phyloP scores from a whole-genome alignment of 371 early-diverging fungal species.

The Rhizopus sp. region DNA sequence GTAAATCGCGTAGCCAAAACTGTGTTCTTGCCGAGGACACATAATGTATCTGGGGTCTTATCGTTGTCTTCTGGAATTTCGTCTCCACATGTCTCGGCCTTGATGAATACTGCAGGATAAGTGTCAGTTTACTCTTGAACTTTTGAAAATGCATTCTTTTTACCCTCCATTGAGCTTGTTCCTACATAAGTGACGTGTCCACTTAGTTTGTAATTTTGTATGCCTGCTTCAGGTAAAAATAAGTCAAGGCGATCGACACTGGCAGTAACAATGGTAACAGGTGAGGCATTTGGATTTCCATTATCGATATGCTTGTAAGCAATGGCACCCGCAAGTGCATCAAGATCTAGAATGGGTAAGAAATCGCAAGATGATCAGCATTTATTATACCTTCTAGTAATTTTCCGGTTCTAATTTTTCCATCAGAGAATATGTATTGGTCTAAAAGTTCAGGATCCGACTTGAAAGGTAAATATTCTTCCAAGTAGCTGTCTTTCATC shows the following conservation, averaged over 20 bases:
- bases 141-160: slow-evolving; percentile 7
- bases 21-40: slow-evolving; percentile 46
- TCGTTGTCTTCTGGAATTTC: slow-evolving; percentile 6
- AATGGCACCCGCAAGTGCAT: slow-evolving; percentile 82
- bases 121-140: not conserved
- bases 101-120: slow-evolving; percentile 59
- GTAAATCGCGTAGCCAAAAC: slow-evolving; percentile 87
- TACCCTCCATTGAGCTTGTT: slow-evolving; percentile 85
- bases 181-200: slow-evolving; percentile 89
- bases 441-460: slow-evolving; percentile 74
- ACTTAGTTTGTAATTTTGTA: slow-evolving; percentile 73
- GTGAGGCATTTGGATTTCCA: slow-evolving; percentile 55
- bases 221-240: slow-evolving; percentile 56
- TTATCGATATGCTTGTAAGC: slow-evolving; percentile 82
- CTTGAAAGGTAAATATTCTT: slow-evolving; percentile 78
- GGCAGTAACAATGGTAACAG: slow-evolving; percentile 85
- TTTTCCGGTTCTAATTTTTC: slow-evolving; percentile 67
- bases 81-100: slow-evolving; percentile 62
- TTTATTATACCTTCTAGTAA: slow-evolving; percentile 47
- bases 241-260: slow-evolving; percentile 91
- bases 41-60: slow-evolving; percentile 24
- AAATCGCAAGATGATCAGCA: not conserved
- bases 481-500: slow-evolving; percentile 74
- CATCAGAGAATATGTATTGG: slow-evolving; percentile 78
- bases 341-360: slow-evolving; percentile 56